Percentiles rank a stretch among this genome's conserved stretches.
Evolutionary conservation across 257 asterid species (phyloP).

Genomic region (Fraxinus pennsylvanica): DNA sequence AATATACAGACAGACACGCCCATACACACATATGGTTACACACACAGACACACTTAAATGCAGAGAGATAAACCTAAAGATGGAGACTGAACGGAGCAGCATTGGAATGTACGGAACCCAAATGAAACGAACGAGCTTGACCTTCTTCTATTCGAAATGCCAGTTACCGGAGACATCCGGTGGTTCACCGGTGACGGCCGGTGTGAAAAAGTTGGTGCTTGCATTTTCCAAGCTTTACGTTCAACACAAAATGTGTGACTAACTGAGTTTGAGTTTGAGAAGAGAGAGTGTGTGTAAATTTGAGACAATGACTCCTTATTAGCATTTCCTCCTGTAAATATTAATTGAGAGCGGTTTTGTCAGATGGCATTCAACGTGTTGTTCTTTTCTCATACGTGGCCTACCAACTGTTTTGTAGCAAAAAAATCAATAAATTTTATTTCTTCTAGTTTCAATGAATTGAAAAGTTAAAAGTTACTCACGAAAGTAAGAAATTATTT

Average conservation of each 20-base stretch:
- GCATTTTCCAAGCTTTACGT: constrained; percentile 40
- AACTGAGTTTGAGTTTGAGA: constrained; percentile 12
- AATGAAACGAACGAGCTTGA: constrained; percentile 26
- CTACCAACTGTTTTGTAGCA: too few species aligned
- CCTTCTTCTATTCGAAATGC: constrained; percentile 25
- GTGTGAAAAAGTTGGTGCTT: constrained; percentile 33
- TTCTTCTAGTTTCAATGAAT: too few species aligned
- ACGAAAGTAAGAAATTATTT: too few species aligned
- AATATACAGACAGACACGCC: too few species aligned
- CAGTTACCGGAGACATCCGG: constrained; percentile 27
- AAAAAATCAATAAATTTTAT: too few species aligned
- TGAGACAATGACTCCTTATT: too few species aligned
- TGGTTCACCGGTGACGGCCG: constrained; percentile 32
- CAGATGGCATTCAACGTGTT: too few species aligned
- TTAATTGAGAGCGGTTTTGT: too few species aligned
- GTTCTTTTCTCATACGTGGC: too few species aligned
- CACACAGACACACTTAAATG: neutral
- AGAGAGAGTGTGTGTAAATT: neutral
- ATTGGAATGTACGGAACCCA: constrained; percentile 37
- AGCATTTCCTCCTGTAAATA: too few species aligned
- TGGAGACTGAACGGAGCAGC: constrained; percentile 39
- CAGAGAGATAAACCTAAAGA: constrained; percentile 44
- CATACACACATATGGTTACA: neutral
- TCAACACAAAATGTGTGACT: constrained; percentile 7
- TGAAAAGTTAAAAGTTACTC: too few species aligned